Conservation (phyloP, 768 basidiomycete genomes). For the Phlebiopsis flavidoalba region DNA sequence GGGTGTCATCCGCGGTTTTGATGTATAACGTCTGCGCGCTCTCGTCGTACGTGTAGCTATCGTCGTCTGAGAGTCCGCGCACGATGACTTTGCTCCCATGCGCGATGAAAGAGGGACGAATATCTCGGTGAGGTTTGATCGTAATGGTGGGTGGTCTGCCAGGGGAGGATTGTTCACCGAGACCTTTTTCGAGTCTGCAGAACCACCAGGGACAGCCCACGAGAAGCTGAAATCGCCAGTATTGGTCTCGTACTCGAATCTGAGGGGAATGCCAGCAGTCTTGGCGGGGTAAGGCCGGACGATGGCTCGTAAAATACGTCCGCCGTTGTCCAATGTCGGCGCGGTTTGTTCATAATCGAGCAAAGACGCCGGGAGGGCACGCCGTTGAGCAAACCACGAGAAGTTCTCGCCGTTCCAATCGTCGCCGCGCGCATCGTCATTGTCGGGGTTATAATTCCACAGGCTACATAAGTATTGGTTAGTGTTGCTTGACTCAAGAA, state of each 20-base stretch:
- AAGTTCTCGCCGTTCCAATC: constrained; percentile 98
- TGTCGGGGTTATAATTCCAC: constrained; percentile 93
- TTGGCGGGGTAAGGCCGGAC: constrained; percentile 92
- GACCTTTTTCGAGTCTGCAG: neutral
- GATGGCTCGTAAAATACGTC: constrained; percentile 66
- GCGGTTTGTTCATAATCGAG: constrained; percentile 57
- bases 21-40: constrained; percentile 72
- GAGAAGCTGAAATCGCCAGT: constrained; percentile 60
- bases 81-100: constrained; percentile 55
- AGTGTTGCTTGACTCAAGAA: neutral
- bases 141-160: constrained; percentile 33
- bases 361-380: constrained; percentile 50
- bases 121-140: constrained; percentile 73
- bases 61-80: constrained; percentile 44
- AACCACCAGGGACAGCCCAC: constrained; percentile 46
- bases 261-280: constrained; percentile 77
- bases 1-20: constrained; percentile 35
- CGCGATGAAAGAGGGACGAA: constrained; percentile 67
- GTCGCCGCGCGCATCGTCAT: constrained; percentile 75
- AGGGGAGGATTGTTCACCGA: constrained; percentile 34
- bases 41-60: constrained; percentile 56
- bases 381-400: constrained; percentile 78
- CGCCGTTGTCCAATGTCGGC: constrained; percentile 78
- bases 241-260: constrained; percentile 74
- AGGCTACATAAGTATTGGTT: constrained; percentile 41